Evolutionary conservation across 2,329 filamentous ascomycete genomes (phyloP).

Genomic region (Stachybotrys chlorohalonatus): DNA sequence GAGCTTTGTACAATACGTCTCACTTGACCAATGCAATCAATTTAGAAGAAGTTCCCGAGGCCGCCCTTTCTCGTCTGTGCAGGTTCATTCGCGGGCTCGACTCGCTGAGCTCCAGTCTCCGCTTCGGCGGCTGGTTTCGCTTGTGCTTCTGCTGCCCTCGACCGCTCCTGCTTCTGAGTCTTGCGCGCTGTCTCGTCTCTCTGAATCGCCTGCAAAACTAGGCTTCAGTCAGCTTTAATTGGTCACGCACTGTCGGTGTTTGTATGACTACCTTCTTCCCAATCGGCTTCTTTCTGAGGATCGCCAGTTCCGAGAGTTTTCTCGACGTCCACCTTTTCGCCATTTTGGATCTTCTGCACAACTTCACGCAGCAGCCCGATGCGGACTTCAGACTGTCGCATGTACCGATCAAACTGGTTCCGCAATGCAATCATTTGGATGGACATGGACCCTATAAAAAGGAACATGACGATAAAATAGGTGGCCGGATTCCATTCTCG

Average conservation of each 20-base stretch:
- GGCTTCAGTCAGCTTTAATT: slow-evolving; percentile 5
- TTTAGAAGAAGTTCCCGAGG: slow-evolving; percentile 43
- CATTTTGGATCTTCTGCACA: slow-evolving; percentile 58
- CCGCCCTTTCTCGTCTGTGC: slow-evolving; percentile 16
- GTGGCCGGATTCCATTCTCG: slow-evolving; percentile 74
- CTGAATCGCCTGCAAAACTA: slow-evolving; percentile 60
- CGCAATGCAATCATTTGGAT: slow-evolving; percentile 83
- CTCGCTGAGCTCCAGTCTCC: slow-evolving; percentile 5
- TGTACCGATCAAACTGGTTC: slow-evolving; percentile 64
- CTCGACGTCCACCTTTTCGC: slow-evolving; percentile 79
- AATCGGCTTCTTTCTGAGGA: slow-evolving; percentile 65
- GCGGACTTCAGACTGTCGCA: slow-evolving; percentile 68
- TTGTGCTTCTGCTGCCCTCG: slow-evolving; percentile 17
- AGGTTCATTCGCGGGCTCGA: slow-evolving; percentile 11
- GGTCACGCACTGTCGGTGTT: background rate
- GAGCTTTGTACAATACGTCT: slow-evolving; percentile 10
- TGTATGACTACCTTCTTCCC: slow-evolving; percentile 65
- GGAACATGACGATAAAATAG: slow-evolving; percentile 73
- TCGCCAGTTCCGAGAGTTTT: slow-evolving; percentile 72
- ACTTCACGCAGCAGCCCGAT: slow-evolving; percentile 70
- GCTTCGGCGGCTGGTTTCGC: slow-evolving; percentile 2
- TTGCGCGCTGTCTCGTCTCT: slow-evolving; percentile 47
- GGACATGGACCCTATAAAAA: slow-evolving; percentile 88
- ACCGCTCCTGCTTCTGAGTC: slow-evolving; percentile 31
- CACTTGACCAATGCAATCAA: background rate